Base-by-base conservation (phyloP, 352 stramenopile species). In the Elongisporangium undulatum region DNA sequence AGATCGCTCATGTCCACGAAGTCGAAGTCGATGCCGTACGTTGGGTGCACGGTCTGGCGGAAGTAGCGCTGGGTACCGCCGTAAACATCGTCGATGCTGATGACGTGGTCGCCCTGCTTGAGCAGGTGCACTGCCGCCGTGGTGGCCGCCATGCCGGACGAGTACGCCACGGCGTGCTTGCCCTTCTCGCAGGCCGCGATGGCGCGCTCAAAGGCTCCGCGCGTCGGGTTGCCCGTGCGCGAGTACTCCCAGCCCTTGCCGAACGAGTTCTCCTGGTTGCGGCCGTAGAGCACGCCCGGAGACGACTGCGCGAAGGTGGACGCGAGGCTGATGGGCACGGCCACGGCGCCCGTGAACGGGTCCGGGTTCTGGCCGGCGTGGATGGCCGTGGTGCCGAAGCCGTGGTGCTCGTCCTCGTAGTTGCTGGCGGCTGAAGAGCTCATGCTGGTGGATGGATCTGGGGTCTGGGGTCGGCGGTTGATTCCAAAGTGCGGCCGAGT, bases 201-300 rank as follows among this genome's bases (percentile, higher is more conserved):
- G n/a, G 91, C 84, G 50, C 79, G 89, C 72, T 99, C 96, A 15
- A 99, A 82, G 10, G 98, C 85, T 55, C 96, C 86, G 45, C 81
- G 96, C 21, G 95, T 99, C n/a, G 95, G 96, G 75, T 99, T 99
- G 67, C 88, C 96, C 55, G 97, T 85, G 55, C 95, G 89, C 69
- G 89, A 97, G 79, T 98, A 98, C 62, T 93, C 92, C 81, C 87
- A 98, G 55, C 98, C 97, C 69, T 98, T 98, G 55, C 96, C 96
- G 61, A 85, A 98, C 67, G 79, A 98, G 80, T 75, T 97, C 58
- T 71, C 67, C 52, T 96, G 86, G 24, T 77, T 66, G 19, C 79
- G 77, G 70, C 85, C 83, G 58, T 87, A 69, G 48, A 94, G 86
- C 49, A 95, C 79, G 59, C 82, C 82, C 0, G 80, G 82, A 10